Conservation (phyloP, 2,329 filamentous ascomycete genomes). For the Pseudogymnoascus sp. region DNA sequence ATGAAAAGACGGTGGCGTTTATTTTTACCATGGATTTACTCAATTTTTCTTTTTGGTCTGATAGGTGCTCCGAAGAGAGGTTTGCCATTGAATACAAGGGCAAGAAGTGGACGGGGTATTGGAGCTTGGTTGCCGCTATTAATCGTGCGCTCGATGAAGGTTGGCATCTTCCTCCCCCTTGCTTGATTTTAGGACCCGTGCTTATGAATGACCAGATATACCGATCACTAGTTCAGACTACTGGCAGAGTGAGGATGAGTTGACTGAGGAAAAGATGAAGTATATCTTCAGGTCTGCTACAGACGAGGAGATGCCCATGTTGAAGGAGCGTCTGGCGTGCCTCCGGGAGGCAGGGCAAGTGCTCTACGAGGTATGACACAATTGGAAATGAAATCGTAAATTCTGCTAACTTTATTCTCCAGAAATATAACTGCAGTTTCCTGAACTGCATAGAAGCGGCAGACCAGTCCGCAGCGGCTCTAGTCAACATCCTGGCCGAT, state of each 20-base stretch:
- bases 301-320: conserved; percentile 77
- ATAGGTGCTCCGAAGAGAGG: conserved; percentile 56
- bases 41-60: conserved; percentile 97
- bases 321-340: conserved; percentile 70
- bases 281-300: conserved; percentile 84
- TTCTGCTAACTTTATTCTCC: conserved; percentile 17
- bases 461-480: conserved; percentile 68
- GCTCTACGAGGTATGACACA: conserved; percentile 60
- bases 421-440: conserved; percentile 73
- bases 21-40: conserved; percentile 96
- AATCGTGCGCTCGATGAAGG: conserved; percentile 86
- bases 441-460: conserved; percentile 67
- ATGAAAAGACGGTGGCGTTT: conserved; percentile 77
- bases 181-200: not conserved
- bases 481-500: conserved; percentile 79
- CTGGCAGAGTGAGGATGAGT: conserved; percentile 73
- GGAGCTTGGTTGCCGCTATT: conserved; percentile 82
- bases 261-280: conserved; percentile 64
- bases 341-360: conserved; percentile 77
- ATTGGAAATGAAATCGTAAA: not conserved
- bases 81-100: conserved; percentile 80
- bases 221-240: conserved; percentile 84
- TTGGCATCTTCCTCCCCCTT: conserved; percentile 32
- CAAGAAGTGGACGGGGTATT: conserved; percentile 87
- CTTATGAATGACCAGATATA: conserved; percentile 50